These are phyloP conservation scores for Penicillium chermesinum DNA, from an alignment of 495 filamentous ascomycete genomes.

Conservation along the genomic window DNA sequence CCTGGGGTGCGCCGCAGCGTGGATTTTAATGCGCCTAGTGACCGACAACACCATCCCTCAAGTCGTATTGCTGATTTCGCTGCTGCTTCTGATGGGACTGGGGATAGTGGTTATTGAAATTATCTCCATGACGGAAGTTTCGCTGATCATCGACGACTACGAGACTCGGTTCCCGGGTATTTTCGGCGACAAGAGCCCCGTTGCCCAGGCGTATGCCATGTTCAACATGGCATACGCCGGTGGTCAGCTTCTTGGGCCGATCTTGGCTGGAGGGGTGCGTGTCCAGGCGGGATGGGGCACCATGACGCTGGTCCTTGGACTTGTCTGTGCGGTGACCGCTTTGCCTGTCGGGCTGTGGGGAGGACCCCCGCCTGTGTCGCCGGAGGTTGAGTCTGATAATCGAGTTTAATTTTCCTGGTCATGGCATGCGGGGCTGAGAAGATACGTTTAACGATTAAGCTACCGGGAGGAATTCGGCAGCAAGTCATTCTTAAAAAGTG, in stretches of 20 bases:
- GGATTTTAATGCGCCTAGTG: constrained; percentile 50
- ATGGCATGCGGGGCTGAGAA: too few species aligned
- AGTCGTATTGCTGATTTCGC: constrained; percentile 27
- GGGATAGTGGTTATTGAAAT: constrained; percentile 32
- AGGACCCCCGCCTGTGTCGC: neutral
- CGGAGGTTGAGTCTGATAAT: neutral
- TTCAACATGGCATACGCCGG: constrained; percentile 57
- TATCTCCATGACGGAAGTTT: constrained; percentile 35
- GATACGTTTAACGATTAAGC: too few species aligned
- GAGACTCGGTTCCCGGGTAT: constrained; percentile 30
- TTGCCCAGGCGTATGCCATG: constrained; percentile 57
- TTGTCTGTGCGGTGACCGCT: constrained; percentile 24
- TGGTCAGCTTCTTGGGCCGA: constrained; percentile 56
- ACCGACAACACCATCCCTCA: constrained; percentile 24
- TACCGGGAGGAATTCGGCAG: too few species aligned
- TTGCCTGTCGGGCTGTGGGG: constrained; percentile 10
- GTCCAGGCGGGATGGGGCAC: constrained; percentile 33
- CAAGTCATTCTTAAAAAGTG: too few species aligned
- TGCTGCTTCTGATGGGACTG: constrained; percentile 32
- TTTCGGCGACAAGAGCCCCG: constrained; percentile 51
- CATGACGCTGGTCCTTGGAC: constrained; percentile 35
- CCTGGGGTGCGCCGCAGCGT: constrained; percentile 38
- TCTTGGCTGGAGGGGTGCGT: constrained; percentile 42
- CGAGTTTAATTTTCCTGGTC: neutral
- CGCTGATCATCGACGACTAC: constrained; percentile 26